phyloP scores from a whole-genome alignment of 345 rosid genomes.

The thale cress (Arabidopsis thaliana) region TAIR10.1 NC_003074.8:3037501-3038000 shows the following conservation, averaged over 20 bases:
- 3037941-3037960: constrained; percentile 1
- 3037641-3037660: constrained; percentile 99
- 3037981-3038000: constrained; percentile 88
- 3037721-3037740: constrained; percentile 1
- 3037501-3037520: constrained; percentile 82
- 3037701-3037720: constrained; percentile 85
- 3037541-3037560: constrained; percentile 51
- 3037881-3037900: neutral
- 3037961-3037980: neutral
- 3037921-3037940: neutral
- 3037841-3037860: constrained; percentile 10
- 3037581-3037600: neutral
- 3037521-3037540: constrained; percentile 98
- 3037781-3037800: neutral
- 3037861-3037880: neutral
- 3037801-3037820: neutral
- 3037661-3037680: constrained; percentile 80
- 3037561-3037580: constrained; percentile 17
- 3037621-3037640: constrained; percentile 14
- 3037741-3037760: neutral
- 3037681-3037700: constrained; percentile 73
- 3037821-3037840: constrained; percentile 34
- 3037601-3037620: neutral
- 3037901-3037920: neutral
- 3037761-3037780: neutral